Conservation (phyloP, 2,329 filamentous ascomycete species). For the Chaetomium sp. region DNA sequence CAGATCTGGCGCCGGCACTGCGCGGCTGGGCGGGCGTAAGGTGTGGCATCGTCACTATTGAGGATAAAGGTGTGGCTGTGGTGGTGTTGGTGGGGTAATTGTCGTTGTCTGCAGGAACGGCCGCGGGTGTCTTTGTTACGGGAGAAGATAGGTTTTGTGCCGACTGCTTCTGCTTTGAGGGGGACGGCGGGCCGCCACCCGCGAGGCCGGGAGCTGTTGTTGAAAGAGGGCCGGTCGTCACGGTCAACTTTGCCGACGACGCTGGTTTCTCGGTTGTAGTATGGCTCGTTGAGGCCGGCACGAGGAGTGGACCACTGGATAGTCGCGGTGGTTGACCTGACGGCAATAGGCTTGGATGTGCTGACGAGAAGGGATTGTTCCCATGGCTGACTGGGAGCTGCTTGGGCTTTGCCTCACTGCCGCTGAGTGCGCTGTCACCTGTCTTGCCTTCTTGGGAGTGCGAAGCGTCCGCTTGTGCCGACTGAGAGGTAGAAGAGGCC, state of each 20-base stretch:
- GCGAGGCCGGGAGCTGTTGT: slow-evolving; percentile 20
- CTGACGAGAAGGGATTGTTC: slow-evolving; percentile 37
- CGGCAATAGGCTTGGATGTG: slow-evolving; percentile 37
- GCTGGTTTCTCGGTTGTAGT: slow-evolving; percentile 14
- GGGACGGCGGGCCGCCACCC: slow-evolving; percentile 21
- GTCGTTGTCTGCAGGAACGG: slow-evolving; percentile 15
- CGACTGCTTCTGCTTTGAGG: slow-evolving; percentile 19
- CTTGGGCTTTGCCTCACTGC: neutral
- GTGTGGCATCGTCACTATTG: slow-evolving; percentile 31
- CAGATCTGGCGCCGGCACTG: slow-evolving; percentile 20
- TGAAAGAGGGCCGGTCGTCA: slow-evolving; percentile 16
- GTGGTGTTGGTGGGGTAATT: slow-evolving; percentile 5
- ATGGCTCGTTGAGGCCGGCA: slow-evolving; percentile 31
- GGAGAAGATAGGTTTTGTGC: slow-evolving; percentile 12
- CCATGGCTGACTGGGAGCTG: slow-evolving; percentile 27
- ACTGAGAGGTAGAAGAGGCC: neutral
- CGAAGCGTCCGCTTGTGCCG: neutral
- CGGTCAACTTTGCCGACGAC: slow-evolving; percentile 14
- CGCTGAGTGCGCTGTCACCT: neutral
- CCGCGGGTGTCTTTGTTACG: slow-evolving; percentile 25
- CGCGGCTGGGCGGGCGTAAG: slow-evolving; percentile 25
- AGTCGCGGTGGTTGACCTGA: slow-evolving; percentile 32
- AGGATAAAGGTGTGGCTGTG: slow-evolving; percentile 20
- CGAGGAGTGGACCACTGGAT: slow-evolving; percentile 34
- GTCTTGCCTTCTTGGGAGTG: neutral